Conservation (phyloP, 2,329 filamentous ascomycete species). For the Acrocalymma vagum region DNA sequence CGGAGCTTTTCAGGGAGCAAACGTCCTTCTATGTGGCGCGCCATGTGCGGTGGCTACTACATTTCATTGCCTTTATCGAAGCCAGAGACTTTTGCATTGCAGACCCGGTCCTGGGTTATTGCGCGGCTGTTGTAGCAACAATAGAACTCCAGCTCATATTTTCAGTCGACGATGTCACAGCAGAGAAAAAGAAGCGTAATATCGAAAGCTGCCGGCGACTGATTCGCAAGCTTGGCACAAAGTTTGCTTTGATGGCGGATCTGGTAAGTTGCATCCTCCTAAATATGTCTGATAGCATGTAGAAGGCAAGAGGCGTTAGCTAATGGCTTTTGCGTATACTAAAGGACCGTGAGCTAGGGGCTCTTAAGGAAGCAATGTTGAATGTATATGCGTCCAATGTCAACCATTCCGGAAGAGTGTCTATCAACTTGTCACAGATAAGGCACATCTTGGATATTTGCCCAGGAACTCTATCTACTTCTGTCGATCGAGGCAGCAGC, state of each 20-base stretch:
- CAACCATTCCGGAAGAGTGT: not conserved
- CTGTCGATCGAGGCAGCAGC: no score
- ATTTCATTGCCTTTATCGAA: slow-evolving; percentile 7
- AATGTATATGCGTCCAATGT: no score
- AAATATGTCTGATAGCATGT: no score
- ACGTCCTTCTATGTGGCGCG: slow-evolving; percentile 9
- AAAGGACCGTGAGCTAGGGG: no score
- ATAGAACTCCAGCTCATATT: slow-evolving; percentile 6
- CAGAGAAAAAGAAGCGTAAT: slow-evolving; percentile 6
- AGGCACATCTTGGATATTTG: slow-evolving; percentile 7
- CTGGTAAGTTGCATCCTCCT: no score
- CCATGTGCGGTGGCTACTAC: slow-evolving; percentile 6
- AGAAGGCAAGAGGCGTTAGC: no score
- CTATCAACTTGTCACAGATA: slow-evolving; percentile 4
- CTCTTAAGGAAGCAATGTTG: no score
- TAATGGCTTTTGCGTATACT: no score
- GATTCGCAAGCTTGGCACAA: slow-evolving; percentile 1
- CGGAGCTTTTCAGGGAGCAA: slow-evolving; percentile 6
- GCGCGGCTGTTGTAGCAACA: slow-evolving; percentile 6
- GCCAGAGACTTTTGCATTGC: slow-evolving; percentile 3
- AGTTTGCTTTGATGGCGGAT: not conserved
- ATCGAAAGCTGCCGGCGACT: slow-evolving; percentile 7
- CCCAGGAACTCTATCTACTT: not conserved
- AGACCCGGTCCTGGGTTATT: slow-evolving; percentile 3
- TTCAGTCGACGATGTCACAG: slow-evolving; percentile 3